Percentiles rank a stretch among this genome's conserved stretches.
phyloP scores from a whole-genome alignment of 2,329 filamentous ascomycete genomes.

The Acrodontium crateriforme region DNA sequence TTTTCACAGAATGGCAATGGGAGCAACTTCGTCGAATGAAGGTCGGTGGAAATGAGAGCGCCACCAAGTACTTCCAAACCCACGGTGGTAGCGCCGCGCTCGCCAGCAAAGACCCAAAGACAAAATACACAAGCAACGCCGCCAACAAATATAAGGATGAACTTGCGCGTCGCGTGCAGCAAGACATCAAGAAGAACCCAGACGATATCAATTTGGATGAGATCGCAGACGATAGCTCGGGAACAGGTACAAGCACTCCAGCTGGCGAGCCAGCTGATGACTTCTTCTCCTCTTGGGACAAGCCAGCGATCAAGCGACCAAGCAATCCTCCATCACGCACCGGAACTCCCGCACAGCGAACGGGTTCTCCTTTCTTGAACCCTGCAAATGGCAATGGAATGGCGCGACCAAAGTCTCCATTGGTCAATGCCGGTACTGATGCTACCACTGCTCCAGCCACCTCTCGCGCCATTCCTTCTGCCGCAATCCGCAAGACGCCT shows the following conservation, averaged over 20 bases:
- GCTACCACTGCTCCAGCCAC: constrained; percentile 46
- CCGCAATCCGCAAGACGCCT: constrained; percentile 65
- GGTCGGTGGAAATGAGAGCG: constrained; percentile 93
- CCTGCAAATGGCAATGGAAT: constrained; percentile 44
- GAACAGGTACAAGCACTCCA: constrained; percentile 60
- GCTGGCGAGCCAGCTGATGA: constrained; percentile 73
- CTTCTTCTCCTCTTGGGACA: constrained; percentile 99
- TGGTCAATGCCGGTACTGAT: constrained; percentile 42
- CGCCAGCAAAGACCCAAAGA: constrained; percentile 91
- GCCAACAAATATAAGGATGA: constrained; percentile 98
- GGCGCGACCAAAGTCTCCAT: constrained; percentile 66
- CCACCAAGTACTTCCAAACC: constrained; percentile 94
- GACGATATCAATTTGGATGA: constrained; percentile 77
- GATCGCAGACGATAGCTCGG: constrained; percentile 41
- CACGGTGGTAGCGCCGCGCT: constrained; percentile 89
- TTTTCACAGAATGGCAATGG: constrained; percentile 89
- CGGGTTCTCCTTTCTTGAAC: constrained; percentile 80
- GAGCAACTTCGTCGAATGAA: constrained; percentile 96
- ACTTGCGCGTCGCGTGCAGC: constrained; percentile 68
- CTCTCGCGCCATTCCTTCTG: constrained; percentile 61
- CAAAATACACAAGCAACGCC: constrained; percentile 88
- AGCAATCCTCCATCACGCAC: constrained; percentile 87
- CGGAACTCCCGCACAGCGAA: constrained; percentile 64
- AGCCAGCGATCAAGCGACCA: constrained; percentile 89
- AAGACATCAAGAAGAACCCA: constrained; percentile 79